Evolutionary conservation across 2,329 filamentous ascomycete genomes (phyloP).

Genomic region (Epicoccum nigrum): DNA sequence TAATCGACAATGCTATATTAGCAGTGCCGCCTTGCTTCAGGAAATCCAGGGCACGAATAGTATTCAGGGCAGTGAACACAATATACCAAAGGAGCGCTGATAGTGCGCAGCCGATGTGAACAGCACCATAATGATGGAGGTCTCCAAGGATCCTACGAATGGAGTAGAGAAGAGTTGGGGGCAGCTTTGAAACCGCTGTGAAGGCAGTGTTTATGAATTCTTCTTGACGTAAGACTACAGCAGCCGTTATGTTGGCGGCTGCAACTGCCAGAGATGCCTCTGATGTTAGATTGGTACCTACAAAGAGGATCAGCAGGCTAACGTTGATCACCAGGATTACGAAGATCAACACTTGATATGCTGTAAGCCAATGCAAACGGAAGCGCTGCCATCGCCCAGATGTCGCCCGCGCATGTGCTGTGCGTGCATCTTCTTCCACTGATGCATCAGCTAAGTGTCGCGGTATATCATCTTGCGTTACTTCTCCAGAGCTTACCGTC

Average conservation of each 20-base stretch:
- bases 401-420: neutral
- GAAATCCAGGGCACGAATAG: constrained; percentile 25
- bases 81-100: constrained; percentile 52
- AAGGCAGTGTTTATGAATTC: constrained; percentile 42
- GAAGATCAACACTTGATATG: constrained; percentile 24
- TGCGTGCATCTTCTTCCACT: neutral
- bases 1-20: constrained; percentile 25
- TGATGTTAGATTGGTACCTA: neutral
- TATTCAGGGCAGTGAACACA: constrained; percentile 46
- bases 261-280: constrained; percentile 32
- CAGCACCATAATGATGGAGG: constrained; percentile 43
- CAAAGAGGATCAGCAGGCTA: neutral
- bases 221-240: constrained; percentile 44
- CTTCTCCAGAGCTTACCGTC: too few species aligned
- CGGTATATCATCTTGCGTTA: too few species aligned
- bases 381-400: constrained; percentile 2
- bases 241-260: constrained; percentile 42
- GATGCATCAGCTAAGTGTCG: too few species aligned
- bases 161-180: constrained; percentile 28
- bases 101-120: constrained; percentile 43
- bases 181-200: constrained; percentile 34
- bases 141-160: constrained; percentile 33
- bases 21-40: constrained; percentile 7
- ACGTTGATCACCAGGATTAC: constrained; percentile 19
- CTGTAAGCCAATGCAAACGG: constrained; percentile 24